phyloP scores from a whole-genome alignment of 305 asterid genomes.

The Withania somnifera region DNA sequence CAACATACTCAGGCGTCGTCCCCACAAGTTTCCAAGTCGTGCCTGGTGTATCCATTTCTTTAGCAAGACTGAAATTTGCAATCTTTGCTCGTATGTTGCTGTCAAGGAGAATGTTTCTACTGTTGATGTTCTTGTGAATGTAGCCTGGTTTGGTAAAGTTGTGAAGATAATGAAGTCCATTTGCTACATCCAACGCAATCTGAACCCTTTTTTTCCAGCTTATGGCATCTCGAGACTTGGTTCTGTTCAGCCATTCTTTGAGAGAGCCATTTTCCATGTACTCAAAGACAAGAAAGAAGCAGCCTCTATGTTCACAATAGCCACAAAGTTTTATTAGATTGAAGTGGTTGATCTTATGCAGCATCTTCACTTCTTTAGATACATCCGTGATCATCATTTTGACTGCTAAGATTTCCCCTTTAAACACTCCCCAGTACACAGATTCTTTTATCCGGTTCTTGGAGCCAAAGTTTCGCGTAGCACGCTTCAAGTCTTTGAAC shows the following conservation, averaged over 20 bases:
- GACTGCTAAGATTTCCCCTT: slow-evolving; percentile 26
- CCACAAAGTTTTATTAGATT: slow-evolving; percentile 47
- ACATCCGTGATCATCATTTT: slow-evolving; percentile 21
- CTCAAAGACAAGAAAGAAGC: slow-evolving; percentile 39
- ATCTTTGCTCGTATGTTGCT: slow-evolving; percentile 52
- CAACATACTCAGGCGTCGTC: slow-evolving; percentile 35
- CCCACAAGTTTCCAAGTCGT: slow-evolving; percentile 14
- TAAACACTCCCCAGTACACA: slow-evolving; percentile 36
- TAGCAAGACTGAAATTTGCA: slow-evolving; percentile 42
- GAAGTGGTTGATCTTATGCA: slow-evolving; percentile 47
- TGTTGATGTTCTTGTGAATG: slow-evolving; percentile 36
- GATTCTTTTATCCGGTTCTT: slow-evolving; percentile 27
- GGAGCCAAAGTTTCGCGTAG: slow-evolving; percentile 29
- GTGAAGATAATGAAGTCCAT: slow-evolving; percentile 65
- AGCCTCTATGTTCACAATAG: slow-evolving; percentile 29
- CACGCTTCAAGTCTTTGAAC: slow-evolving; percentile 35
- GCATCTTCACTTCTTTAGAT: slow-evolving; percentile 31
- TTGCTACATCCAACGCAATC: slow-evolving; percentile 50
- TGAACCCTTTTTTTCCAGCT: slow-evolving; percentile 26
- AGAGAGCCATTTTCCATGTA: slow-evolving; percentile 57
- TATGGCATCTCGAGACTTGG: not conserved
- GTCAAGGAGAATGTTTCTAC: slow-evolving; percentile 43
- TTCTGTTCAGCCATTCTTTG: slow-evolving; percentile 30
- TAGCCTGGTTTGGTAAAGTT: slow-evolving; percentile 41
- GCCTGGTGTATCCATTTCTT: slow-evolving; percentile 13